phyloP scores from a whole-genome alignment of 2,329 filamentous ascomycete species.

The Hypocrella siamensis region DNA sequence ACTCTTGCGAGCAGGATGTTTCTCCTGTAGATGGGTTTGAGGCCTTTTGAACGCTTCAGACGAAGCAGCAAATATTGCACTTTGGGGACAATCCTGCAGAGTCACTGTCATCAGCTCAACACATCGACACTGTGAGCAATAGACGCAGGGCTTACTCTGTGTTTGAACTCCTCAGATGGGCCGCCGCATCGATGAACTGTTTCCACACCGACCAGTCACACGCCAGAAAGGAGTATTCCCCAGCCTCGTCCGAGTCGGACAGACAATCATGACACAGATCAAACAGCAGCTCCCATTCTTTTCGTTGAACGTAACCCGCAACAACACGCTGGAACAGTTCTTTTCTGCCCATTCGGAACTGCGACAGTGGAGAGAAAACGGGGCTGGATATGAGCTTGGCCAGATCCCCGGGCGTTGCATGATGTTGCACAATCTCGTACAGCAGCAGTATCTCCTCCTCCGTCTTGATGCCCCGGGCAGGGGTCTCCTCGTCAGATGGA shows the following conservation, averaged over 20 bases:
- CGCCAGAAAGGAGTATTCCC: conserved; percentile 23
- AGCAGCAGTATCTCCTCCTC: conserved; percentile 36
- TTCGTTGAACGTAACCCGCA: conserved; percentile 18
- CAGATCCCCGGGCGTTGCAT: conserved; percentile 25
- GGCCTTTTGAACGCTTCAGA: conserved; percentile 12
- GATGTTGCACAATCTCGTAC: conserved; percentile 28
- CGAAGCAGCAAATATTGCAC: conserved; percentile 15
- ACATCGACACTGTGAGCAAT: background rate
- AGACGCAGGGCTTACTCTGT: conserved; percentile 14
- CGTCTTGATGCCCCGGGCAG: conserved; percentile 19
- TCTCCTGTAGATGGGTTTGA: conserved; percentile 22
- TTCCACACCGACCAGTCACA: conserved; percentile 28
- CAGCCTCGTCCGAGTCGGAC: conserved; percentile 18
- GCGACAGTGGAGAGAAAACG: conserved; percentile 23
- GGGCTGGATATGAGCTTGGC: conserved; percentile 21
- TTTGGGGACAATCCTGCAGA: conserved; percentile 10
- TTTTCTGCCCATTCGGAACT: conserved; percentile 30
- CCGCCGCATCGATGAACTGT: conserved; percentile 22
- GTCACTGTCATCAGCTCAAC: conserved; percentile 3
- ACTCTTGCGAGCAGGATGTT: conserved; percentile 23
- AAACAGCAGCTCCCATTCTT: conserved; percentile 27
- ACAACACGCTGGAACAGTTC: conserved; percentile 28
- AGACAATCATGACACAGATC: conserved; percentile 28
- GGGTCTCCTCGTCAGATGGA: conserved; percentile 6
- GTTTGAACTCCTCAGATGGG: conserved; percentile 14